Conservation (phyloP, 768 basidiomycete genomes). For the Leccinum rimulosum region DNA sequence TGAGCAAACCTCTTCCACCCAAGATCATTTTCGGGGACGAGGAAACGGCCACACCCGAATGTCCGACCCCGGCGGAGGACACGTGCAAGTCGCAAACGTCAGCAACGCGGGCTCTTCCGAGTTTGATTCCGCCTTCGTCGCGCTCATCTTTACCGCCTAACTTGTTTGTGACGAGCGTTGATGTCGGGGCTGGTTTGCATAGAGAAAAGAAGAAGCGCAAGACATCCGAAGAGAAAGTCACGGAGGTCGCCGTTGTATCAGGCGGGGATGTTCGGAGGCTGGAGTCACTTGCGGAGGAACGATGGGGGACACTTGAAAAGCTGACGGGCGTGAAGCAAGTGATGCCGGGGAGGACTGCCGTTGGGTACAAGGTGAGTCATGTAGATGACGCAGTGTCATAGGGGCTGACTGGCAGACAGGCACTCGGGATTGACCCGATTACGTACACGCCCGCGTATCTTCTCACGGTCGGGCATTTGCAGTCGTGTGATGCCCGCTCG, state of each 20-base stretch:
- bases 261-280: constrained; percentile 3
- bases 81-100: not conserved
- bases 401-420: constrained; percentile 34
- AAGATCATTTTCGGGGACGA: constrained; percentile 54
- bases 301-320: constrained; percentile 20
- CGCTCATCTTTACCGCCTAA: constrained; percentile 54
- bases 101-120: constrained; percentile 20
- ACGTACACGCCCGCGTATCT: constrained; percentile 62
- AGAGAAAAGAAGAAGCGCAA: constrained; percentile 37
- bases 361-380: constrained; percentile 50
- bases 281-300: constrained; percentile 10
- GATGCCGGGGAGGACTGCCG: constrained; percentile 24
- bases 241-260: not conserved
- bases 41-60: constrained; percentile 1
- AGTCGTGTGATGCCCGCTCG: constrained; percentile 11
- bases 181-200: constrained; percentile 52
- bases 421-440: constrained; percentile 53
- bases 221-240: constrained; percentile 33
- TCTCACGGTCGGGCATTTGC: constrained; percentile 44
- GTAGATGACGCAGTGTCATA: not conserved
- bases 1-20: constrained; percentile 39
- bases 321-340: constrained; percentile 30
- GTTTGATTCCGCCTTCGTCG: constrained; percentile 63
- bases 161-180: constrained; percentile 69
- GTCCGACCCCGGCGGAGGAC: not conserved